These are phyloP conservation scores for Diutina pseudorugosa DNA, from an alignment of 1,139 yeast genomes.

Conservation along the genomic window DNA sequence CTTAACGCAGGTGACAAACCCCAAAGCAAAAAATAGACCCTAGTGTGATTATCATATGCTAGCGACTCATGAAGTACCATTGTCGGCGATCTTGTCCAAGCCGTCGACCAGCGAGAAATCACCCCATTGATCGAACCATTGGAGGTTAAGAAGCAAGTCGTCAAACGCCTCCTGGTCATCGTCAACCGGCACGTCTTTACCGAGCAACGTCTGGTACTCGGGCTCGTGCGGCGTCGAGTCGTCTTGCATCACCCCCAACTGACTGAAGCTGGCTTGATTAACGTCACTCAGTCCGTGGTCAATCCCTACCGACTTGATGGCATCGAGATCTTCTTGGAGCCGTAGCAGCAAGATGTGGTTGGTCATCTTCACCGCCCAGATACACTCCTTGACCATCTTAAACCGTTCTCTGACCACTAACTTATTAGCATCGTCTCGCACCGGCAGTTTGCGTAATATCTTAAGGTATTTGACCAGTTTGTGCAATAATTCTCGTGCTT, in stretches of 20 bases:
- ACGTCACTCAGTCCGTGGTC: constrained; percentile 49
- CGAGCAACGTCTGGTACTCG: background rate
- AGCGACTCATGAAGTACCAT: background rate
- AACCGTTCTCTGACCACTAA: constrained; percentile 30
- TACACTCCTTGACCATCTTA: constrained; percentile 49
- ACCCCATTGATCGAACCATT: constrained; percentile 47
- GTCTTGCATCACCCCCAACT: constrained; percentile 21
- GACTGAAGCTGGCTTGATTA: constrained; percentile 36
- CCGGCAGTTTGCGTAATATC: constrained; percentile 19
- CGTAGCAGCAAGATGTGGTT: constrained; percentile 39
- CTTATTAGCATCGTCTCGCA: constrained; percentile 20
- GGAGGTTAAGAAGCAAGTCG: constrained; percentile 30
- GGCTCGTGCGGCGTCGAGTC: background rate
- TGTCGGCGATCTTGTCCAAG: background rate
- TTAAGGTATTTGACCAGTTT: constrained; percentile 18
- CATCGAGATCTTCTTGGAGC: constrained; percentile 27
- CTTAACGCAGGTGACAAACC: no score
- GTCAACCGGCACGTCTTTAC: background rate
- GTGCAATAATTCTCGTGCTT: constrained; percentile 16
- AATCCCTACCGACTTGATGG: constrained; percentile 30
- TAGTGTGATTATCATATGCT: background rate
- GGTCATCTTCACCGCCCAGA: constrained; percentile 51
- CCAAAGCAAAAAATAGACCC: no score
- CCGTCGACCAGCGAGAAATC: constrained; percentile 13
- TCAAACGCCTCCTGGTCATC: constrained; percentile 6